A percentile compares a stretch with the other conserved stretches of the same genome.
These are phyloP conservation scores for Lecanoromycetidae sp. DNA, from an alignment of 2,329 filamentous ascomycete genomes.

Conservation along the genomic window DNA sequence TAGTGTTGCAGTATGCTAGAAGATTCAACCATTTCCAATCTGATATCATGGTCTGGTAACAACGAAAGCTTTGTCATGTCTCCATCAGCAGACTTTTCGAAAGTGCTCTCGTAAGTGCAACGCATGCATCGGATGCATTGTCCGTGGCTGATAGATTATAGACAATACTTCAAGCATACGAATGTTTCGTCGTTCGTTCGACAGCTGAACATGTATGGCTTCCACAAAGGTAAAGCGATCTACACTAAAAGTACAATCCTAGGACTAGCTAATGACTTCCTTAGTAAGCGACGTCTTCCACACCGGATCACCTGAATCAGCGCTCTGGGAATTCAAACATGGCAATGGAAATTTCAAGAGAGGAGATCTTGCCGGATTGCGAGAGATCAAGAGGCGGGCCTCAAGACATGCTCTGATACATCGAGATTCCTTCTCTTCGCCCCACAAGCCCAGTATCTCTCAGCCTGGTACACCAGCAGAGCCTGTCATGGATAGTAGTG, in stretches of 20 bases:
- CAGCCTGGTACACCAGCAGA: constrained; percentile 80
- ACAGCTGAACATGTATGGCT: constrained; percentile 98
- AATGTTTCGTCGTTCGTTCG: constrained; percentile 98
- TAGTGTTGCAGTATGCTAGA: constrained; percentile 69
- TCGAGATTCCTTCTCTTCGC: constrained; percentile 65
- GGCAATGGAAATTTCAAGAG: constrained; percentile 95
- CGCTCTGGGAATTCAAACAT: constrained; percentile 97
- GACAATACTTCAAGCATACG: constrained; percentile 98
- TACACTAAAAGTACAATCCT: constrained; percentile 11
- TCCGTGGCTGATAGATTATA: constrained; percentile 30
- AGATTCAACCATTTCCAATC: constrained; percentile 79
- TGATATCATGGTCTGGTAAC: constrained; percentile 90
- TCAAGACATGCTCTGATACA: constrained; percentile 89
- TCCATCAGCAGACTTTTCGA: constrained; percentile 91
- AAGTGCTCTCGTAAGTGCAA: constrained; percentile 77
- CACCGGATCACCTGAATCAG: constrained; percentile 82
- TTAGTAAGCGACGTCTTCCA: constrained; percentile 96
- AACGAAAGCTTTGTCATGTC: constrained; percentile 99
- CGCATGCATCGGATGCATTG: constrained; percentile 15
- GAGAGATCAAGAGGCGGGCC: constrained; percentile 90
- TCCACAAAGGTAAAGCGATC: constrained; percentile 71
- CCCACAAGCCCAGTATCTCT: constrained; percentile 60
- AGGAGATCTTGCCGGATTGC: constrained; percentile 76
- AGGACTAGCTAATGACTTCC: constrained; percentile 5
- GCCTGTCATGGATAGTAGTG: constrained; percentile 59